These are phyloP conservation scores for Alternaria angustiovoidea DNA, from an alignment of 2,329 filamentous ascomycete genomes.

Conservation along the genomic window DNA sequence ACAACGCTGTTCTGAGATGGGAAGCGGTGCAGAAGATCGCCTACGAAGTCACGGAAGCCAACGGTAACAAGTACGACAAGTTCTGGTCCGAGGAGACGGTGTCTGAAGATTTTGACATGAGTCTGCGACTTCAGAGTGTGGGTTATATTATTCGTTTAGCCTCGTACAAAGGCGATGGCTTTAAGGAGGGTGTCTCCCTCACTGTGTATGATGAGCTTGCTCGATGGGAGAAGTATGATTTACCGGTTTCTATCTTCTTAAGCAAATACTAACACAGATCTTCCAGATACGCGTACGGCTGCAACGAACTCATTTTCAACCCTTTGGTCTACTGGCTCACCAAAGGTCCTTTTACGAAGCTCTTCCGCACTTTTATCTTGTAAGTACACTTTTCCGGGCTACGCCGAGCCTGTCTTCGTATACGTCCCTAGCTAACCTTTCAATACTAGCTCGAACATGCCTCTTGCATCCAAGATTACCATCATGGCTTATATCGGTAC, in stretches of 20 bases:
- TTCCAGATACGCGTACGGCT: conserved; percentile 67
- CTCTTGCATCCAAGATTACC: conserved; percentile 72
- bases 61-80: conserved; percentile 62
- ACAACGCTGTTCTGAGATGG: conserved; percentile 80
- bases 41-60: conserved; percentile 44
- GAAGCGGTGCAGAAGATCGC: conserved; percentile 66
- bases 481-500: conserved; percentile 76
- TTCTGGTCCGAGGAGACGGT: conserved; percentile 81
- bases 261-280: conserved; percentile 4
- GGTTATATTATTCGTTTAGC: conserved; percentile 75
- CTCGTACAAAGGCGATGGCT: conserved; percentile 72
- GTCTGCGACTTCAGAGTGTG: conserved; percentile 72
- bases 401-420: not conserved
- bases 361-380: conserved; percentile 68
- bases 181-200: conserved; percentile 76
- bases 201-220: conserved; percentile 77
- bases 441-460: conserved; percentile 61
- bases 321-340: conserved; percentile 69
- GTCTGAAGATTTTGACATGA: conserved; percentile 81
- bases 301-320: conserved; percentile 75
- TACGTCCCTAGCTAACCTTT: not conserved
- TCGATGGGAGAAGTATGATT: conserved; percentile 69
- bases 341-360: conserved; percentile 69
- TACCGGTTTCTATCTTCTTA: not conserved
- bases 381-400: not conserved